Conservation (phyloP, 345 rosid genomes). For the Dipteronia dyeriana region DNA sequence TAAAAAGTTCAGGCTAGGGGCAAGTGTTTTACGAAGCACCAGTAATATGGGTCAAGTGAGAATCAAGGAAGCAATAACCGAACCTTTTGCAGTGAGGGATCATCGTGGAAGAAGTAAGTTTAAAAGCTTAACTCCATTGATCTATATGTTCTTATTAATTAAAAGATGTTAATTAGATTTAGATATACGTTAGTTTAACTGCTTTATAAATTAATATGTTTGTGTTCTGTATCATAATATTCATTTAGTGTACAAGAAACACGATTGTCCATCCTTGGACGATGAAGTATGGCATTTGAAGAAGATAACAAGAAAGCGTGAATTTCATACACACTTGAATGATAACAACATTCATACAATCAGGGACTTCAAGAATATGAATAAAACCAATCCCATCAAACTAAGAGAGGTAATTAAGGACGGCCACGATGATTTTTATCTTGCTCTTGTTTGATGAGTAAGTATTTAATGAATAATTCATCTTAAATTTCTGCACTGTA, state of each 20-base stretch:
- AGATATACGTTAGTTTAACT: no score
- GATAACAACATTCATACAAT: slow-evolving; percentile 27
- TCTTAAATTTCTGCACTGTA: slow-evolving; percentile 23
- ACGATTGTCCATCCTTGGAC: slow-evolving; percentile 57
- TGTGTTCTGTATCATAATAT: not conserved
- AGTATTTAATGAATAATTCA: not conserved
- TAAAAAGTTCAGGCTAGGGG: slow-evolving; percentile 73
- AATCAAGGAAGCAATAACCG: slow-evolving; percentile 62
- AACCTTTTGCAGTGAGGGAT: slow-evolving; percentile 69
- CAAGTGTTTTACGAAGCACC: slow-evolving; percentile 34
- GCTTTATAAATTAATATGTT: no score
- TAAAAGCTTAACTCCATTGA: not conserved
- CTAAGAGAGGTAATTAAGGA: slow-evolving; percentile 48
- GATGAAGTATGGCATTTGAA: slow-evolving; percentile 76
- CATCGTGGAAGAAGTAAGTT: slow-evolving; percentile 38
- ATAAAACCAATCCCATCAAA: slow-evolving; percentile 15
- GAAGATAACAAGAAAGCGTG: slow-evolving; percentile 64
- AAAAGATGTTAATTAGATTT: no score
- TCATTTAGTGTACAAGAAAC: slow-evolving; percentile 63
- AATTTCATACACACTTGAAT: slow-evolving; percentile 3
- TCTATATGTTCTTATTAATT: no score
- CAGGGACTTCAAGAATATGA: slow-evolving; percentile 39
- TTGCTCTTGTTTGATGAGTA: not conserved
- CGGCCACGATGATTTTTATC: not conserved
- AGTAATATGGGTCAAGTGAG: slow-evolving; percentile 32